Evolutionary conservation across 2,329 filamentous ascomycete genomes (phyloP), one percentile per base, ranked within the genome.

Genomic region (Apiospora marii): DNA sequence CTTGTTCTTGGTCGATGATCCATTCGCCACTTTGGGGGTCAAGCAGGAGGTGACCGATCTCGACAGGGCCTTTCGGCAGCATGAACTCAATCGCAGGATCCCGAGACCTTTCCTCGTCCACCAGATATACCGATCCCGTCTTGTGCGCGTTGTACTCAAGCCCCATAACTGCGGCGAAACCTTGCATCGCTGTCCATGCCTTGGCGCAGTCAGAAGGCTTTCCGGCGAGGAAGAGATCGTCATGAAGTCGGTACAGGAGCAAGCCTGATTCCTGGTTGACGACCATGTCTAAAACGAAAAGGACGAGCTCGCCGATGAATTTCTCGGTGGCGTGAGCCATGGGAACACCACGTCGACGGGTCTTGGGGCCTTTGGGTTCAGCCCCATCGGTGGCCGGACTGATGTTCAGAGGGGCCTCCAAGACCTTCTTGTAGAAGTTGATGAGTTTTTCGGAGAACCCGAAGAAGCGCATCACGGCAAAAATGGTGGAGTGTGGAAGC

Each of bases 31-130:
- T 78, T 14, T 81, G 74, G 6, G 84, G 78, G 73, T 89, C 84
- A 0, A 91, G 83, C 58, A 83, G 80, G 67, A 91, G 81, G 76
- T 90, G 89, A 0, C 89, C 89, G 84, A 89, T 89, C 22, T 83
- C 84, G 48, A 91, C 86, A 1, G 84, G 80, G 0, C 89, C 89
- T 13, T 78, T 68, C 0, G 89, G 89, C n/a, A 91, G 82, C 22
- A 71, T 72, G 27, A 75, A 73, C 22, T 74, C 75, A 22, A 76
- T 75, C 12, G 69, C 48, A n/a, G 71, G 24, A 75, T 78, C 75
- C 71, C 71, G 74, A 19, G 58, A 76, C 75, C 70, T 79, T 24
- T 69, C 73, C 34, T 74, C 71, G 14, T 73, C 69, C 1, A 73
- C 73, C 22, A 85, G 76, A 53, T 82, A 83, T 7, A 83, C 81